A percentile compares a stretch with the other conserved stretches of the same genome.
phyloP scores from a whole-genome alignment of 768 basidiomycete species.

The Russula emetica region DNA sequence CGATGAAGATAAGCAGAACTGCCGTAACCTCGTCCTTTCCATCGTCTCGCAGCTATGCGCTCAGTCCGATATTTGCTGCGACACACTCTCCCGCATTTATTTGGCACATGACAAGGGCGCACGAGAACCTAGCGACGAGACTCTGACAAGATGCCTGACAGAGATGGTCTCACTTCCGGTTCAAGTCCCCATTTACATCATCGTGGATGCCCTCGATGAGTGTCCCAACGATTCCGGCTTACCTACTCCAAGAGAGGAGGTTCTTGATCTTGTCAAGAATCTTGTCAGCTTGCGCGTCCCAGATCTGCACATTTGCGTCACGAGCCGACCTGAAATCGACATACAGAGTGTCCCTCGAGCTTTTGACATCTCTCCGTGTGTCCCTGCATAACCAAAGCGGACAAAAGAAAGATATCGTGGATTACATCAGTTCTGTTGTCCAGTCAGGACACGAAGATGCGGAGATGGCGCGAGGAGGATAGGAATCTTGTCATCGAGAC shows the following conservation, averaged over 20 bases:
- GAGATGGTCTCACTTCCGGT: background rate
- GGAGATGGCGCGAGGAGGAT: slow-evolving; percentile 18
- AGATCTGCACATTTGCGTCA: background rate
- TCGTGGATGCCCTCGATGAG: background rate
- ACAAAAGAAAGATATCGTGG: slow-evolving; percentile 6
- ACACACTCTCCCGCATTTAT: background rate
- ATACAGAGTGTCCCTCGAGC: background rate
- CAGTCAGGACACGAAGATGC: slow-evolving; percentile 8
- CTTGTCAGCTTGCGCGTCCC: background rate
- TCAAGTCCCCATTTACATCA: background rate
- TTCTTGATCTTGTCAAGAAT: background rate
- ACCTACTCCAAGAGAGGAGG: slow-evolving; percentile 1
- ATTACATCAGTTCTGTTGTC: slow-evolving; percentile 2
- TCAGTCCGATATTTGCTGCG: background rate
- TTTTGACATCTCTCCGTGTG: background rate
- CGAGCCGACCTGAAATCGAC: slow-evolving; percentile 3
- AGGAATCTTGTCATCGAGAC: background rate
- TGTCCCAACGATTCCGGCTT: slow-evolving; percentile 1
- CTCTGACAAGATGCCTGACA: background rate
- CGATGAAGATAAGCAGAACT: background rate
- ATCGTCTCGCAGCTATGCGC: background rate
- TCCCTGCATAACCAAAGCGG: slow-evolving; percentile 9
- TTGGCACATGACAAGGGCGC: background rate
- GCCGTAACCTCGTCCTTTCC: background rate
- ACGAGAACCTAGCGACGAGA: background rate